Conservation (phyloP, 2,329 filamentous ascomycete species). For the Stromatinia cepivora region DNA sequence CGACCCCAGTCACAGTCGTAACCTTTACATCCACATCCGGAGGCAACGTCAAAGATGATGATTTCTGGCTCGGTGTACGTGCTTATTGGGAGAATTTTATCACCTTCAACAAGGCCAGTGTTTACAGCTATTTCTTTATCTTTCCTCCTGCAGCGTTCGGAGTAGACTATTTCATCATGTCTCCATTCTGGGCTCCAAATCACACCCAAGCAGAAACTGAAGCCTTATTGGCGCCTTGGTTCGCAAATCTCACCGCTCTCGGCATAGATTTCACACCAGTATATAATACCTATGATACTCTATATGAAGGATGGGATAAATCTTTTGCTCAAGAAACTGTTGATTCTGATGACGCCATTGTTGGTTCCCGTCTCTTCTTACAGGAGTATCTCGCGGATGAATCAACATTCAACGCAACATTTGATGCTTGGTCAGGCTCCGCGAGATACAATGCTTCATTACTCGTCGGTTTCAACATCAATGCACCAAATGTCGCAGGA, state of each 20-base stretch:
- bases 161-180: constrained; percentile 15
- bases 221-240: constrained; percentile 42
- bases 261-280: constrained; percentile 30
- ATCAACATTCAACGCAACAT: constrained; percentile 33
- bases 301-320: constrained; percentile 40
- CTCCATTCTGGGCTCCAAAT: constrained; percentile 38
- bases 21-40: constrained; percentile 50
- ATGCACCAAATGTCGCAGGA: not conserved
- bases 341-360: constrained; percentile 39
- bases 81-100: constrained; percentile 50
- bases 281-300: constrained; percentile 38
- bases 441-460: not conserved
- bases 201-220: constrained; percentile 36
- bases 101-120: constrained; percentile 43
- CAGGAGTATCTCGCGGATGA: constrained; percentile 42
- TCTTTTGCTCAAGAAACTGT: constrained; percentile 45
- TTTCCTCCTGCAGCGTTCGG: constrained; percentile 37
- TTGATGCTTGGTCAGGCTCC: constrained; percentile 36
- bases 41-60: constrained; percentile 46
- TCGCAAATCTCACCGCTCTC: constrained; percentile 42
- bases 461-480: constrained; percentile 16
- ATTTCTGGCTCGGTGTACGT: constrained; percentile 53
- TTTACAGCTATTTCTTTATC: constrained; percentile 32
- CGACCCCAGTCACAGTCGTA: constrained; percentile 41
- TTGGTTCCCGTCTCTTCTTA: constrained; percentile 46